Percentiles rank a stretch among this genome's conserved stretches.
These are phyloP conservation scores for Fusarium devonianum DNA, from an alignment of 2,329 filamentous ascomycete species.

Conservation along the genomic window DNA sequence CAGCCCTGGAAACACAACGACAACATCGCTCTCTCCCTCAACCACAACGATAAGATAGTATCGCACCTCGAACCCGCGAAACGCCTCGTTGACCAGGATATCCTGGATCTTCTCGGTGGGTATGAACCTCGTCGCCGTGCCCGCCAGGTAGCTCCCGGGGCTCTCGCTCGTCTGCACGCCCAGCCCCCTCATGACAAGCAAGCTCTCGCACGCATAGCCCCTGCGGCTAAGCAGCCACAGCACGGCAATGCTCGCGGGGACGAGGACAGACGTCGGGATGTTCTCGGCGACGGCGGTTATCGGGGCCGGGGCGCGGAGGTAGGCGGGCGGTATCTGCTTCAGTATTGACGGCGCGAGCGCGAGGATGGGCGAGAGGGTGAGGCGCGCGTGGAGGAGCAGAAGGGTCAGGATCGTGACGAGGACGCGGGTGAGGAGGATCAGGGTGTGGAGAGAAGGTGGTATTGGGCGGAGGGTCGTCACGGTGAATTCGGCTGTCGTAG, in stretches of 20 bases:
- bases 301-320: constrained; percentile 45
- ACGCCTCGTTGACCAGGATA: constrained; percentile 93
- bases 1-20: constrained; percentile 91
- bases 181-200: constrained; percentile 86
- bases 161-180: constrained; percentile 87
- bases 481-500: constrained; percentile 90
- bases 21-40: constrained; percentile 83
- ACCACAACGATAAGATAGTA: constrained; percentile 93
- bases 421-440: constrained; percentile 52
- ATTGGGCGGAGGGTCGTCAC: constrained; percentile 77
- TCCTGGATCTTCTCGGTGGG: constrained; percentile 92
- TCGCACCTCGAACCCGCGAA: constrained; percentile 86
- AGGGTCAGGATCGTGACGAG: constrained; percentile 54
- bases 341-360: constrained; percentile 20
- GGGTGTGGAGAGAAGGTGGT: constrained; percentile 54
- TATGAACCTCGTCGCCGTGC: constrained; percentile 67
- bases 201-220: constrained; percentile 74
- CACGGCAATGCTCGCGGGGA: constrained; percentile 47
- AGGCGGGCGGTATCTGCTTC: constrained; percentile 20
- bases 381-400: constrained; percentile 60
- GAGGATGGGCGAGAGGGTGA: constrained; percentile 47
- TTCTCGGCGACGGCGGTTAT: constrained; percentile 45
- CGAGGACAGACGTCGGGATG: constrained; percentile 50
- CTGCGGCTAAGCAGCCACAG: constrained; percentile 56
- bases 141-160: constrained; percentile 64